Evolutionary conservation across 352 stramenopile species (phyloP).

Genomic region (Aphanomyces astaci): DNA sequence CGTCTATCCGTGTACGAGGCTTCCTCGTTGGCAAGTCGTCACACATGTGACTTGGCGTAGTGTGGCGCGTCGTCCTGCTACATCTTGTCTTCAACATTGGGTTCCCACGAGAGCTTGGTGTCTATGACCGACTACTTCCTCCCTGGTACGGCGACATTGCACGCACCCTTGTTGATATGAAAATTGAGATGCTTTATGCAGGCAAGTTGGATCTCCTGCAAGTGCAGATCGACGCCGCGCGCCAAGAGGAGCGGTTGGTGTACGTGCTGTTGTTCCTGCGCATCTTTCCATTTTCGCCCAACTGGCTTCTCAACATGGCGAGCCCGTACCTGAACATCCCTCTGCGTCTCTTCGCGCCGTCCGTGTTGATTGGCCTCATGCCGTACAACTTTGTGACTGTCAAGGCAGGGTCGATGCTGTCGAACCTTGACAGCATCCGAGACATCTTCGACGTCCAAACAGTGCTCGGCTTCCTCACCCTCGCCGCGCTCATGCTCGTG

Average conservation of each 20-base stretch:
- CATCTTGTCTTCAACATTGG: conserved; percentile 54
- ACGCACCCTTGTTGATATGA: neutral
- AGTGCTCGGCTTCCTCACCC: conserved; percentile 40
- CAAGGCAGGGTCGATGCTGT: conserved; percentile 65
- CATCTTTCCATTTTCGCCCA: conserved; percentile 75
- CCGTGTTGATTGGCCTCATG: conserved; percentile 58
- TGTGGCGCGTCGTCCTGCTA: conserved; percentile 67
- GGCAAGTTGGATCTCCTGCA: conserved; percentile 46
- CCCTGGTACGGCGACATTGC: conserved; percentile 23
- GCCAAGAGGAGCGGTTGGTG: conserved; percentile 37
- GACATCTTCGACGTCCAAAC: conserved; percentile 56
- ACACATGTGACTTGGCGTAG: neutral
- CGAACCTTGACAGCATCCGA: conserved; percentile 50
- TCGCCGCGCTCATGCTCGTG: conserved; percentile 60
- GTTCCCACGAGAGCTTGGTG: conserved; percentile 49
- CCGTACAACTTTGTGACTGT: conserved; percentile 82
- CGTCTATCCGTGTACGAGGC: neutral
- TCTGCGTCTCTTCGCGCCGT: conserved; percentile 52
- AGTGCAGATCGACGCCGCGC: conserved; percentile 45
- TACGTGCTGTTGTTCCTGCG: conserved; percentile 68
- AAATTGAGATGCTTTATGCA: neutral
- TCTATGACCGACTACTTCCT: conserved; percentile 51
- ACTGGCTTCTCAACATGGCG: conserved; percentile 79
- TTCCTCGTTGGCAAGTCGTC: neutral
- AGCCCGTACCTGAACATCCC: conserved; percentile 72